Base-by-base conservation (phyloP, 2,329 filamentous ascomycete species). In the Epichloe brachyelytri region DNA sequence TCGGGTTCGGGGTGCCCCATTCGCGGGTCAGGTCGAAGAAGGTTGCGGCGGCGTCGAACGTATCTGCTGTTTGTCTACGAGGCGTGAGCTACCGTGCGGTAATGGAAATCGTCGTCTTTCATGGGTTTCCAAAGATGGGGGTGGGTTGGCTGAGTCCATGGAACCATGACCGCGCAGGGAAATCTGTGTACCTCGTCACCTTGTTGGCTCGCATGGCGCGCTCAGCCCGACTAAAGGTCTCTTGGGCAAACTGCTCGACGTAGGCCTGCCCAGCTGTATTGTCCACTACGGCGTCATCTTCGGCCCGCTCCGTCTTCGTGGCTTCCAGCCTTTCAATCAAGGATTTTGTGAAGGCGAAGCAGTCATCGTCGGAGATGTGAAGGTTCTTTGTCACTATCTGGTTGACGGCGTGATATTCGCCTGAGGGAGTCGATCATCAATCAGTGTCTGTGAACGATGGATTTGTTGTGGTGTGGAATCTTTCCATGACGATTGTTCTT, bases 381-480 rank as follows among this genome's bases (percentile, higher is more conserved):
- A 97, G 79, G 43, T 82, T 77, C 64, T 84, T 87, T 49, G 79
- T 76, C 14, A 98, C 80, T 58, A 98, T 94, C 63, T 94, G 87
- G 62, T 97, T 89, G 45, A 95, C 86, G 26, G 93, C 87, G 76
- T 88, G 93, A 68, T 93, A 95, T 63, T 94, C 85, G 66, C 86
- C 88, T 93, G 33, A 38, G 30, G 51, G 39, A 55, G 59, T 56
- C 34, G 14, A 41, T 19, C 26, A 43, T 39, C 30, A 46, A 26
- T 43, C 10, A 40, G 48, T 15, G 17, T 20, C 39, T 38, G 10
- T 17, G 39, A 34, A 30, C n/a, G 17, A 7, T 39, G 10, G 7
- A 8, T 12, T 45, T 45, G 2, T 37, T 5, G 8, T 11, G n/a
- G 30, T 5, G 5, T 30, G 14, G 8, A 14, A 38, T 8, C 2